These are phyloP conservation scores for Cadophora sp. DNA, from an alignment of 2,329 filamentous ascomycete species.

Conservation along the genomic window DNA sequence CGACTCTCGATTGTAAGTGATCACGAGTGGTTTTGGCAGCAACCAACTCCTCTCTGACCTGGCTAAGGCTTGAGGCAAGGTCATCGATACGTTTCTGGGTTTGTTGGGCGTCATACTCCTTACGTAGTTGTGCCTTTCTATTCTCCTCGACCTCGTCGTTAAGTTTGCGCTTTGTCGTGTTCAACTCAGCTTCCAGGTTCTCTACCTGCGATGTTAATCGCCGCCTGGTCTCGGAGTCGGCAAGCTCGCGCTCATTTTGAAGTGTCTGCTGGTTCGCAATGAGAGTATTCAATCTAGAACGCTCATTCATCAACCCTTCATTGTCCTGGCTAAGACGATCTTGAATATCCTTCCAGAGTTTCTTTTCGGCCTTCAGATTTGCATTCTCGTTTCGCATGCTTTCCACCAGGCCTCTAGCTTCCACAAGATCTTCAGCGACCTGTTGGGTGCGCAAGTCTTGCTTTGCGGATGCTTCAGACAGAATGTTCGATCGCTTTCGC, in stretches of 20 bases:
- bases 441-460: constrained; percentile 92
- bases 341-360: constrained; percentile 93
- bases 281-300: constrained; percentile 80
- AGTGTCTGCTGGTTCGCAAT: constrained; percentile 86
- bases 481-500: constrained; percentile 77
- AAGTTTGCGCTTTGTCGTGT: constrained; percentile 80
- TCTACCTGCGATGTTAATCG: constrained; percentile 82
- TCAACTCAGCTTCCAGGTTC: constrained; percentile 78
- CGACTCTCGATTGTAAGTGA: constrained; percentile 85
- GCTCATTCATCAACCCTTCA: constrained; percentile 82
- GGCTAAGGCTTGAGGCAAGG: constrained; percentile 78
- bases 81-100: constrained; percentile 93
- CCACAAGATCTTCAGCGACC: constrained; percentile 90
- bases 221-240: constrained; percentile 81
- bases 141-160: constrained; percentile 82
- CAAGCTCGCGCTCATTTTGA: constrained; percentile 88
- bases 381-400: constrained; percentile 89
- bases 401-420: constrained; percentile 81
- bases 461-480: constrained; percentile 85
- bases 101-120: constrained; percentile 90
- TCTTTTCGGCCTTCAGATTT: constrained; percentile 94
- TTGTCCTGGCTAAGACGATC: constrained; percentile 88
- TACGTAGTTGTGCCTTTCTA: constrained; percentile 81
- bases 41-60: constrained; percentile 85
- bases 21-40: constrained; percentile 87